These are phyloP conservation scores for Anastatica hierochuntica DNA, from an alignment of 345 rosid genomes.

Conservation along the genomic window DNA sequence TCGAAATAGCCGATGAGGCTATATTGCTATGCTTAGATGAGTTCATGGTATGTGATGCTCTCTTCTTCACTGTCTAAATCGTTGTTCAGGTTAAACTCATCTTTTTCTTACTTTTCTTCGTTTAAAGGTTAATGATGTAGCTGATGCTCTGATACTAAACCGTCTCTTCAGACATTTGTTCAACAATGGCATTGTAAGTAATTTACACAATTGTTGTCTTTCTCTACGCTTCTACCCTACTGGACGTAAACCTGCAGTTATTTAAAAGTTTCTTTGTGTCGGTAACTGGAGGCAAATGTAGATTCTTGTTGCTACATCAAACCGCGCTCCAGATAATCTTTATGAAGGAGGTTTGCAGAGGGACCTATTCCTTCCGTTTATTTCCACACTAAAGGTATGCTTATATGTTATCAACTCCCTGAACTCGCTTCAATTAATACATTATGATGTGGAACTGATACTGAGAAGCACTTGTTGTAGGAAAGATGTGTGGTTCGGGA, in stretches of 20 bases:
- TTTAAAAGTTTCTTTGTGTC: constrained; percentile 9
- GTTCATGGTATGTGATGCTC: constrained; percentile 69
- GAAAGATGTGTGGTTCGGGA: constrained; percentile 84
- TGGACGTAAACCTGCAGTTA: neutral
- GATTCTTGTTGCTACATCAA: constrained; percentile 91
- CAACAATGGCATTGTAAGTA: constrained; percentile 76
- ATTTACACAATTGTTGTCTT: neutral
- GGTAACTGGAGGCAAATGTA: constrained; percentile 33
- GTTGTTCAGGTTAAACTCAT: neutral
- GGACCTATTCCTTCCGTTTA: constrained; percentile 91
- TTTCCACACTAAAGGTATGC: constrained; percentile 63
- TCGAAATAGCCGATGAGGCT: constrained; percentile 86
- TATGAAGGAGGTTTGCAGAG: constrained; percentile 93
- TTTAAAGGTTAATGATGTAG: constrained; percentile 84
- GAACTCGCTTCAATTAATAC: neutral
- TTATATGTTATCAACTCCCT: neutral
- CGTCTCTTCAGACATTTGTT: constrained; percentile 84
- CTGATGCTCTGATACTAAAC: constrained; percentile 90
- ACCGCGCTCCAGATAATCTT: constrained; percentile 93
- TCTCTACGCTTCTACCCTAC: constrained; percentile 3
- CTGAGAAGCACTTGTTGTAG: constrained; percentile 31
- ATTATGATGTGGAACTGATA: constrained; percentile 1
- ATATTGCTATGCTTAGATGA: constrained; percentile 83
- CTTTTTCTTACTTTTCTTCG: constrained; percentile 6
- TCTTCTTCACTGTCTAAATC: neutral